Evolutionary conservation across 306 rosid genomes (phyloP).

Genomic region (Quercus rubra): DNA sequence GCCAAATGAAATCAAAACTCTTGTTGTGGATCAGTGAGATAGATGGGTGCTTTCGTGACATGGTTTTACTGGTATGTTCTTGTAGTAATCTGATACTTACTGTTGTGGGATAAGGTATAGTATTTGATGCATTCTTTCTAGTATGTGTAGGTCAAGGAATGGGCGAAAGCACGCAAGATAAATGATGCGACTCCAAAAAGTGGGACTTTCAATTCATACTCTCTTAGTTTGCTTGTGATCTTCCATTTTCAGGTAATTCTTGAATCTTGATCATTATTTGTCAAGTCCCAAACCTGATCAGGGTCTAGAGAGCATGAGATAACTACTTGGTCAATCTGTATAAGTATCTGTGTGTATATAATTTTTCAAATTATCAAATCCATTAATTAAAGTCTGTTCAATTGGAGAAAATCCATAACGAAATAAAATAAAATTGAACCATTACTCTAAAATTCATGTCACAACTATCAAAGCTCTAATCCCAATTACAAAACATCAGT

Average conservation of each 20-base stretch:
- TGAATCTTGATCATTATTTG: not conserved
- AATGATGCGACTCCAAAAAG: conserved; percentile 48
- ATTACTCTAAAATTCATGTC: too few relatives aligned
- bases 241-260: conserved; percentile 83
- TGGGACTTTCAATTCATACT: conserved; percentile 77
- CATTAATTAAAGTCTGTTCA: too few relatives aligned
- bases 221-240: conserved; percentile 75
- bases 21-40: conserved; percentile 64
- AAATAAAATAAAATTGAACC: too few relatives aligned
- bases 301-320: too few relatives aligned
- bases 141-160: conserved; percentile 83
- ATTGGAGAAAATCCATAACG: too few relatives aligned
- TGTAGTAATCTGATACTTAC: conserved; percentile 16
- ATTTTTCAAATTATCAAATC: too few relatives aligned
- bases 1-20: conserved; percentile 73
- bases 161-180: conserved; percentile 80
- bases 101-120: conserved; percentile 19
- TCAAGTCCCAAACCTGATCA: too few relatives aligned
- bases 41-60: conserved; percentile 71
- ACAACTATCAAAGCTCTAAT: too few relatives aligned
- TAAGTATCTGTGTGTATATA: too few relatives aligned
- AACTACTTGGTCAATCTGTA: too few relatives aligned
- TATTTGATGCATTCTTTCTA: conserved; percentile 32
- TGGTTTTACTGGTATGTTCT: conserved; percentile 76
- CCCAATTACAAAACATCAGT: too few relatives aligned